A percentile compares a stretch with the other conserved stretches of the same genome.
These are phyloP conservation scores for Xylaria multiplex DNA, from an alignment of 2,329 filamentous ascomycete genomes.

Conservation along the genomic window DNA sequence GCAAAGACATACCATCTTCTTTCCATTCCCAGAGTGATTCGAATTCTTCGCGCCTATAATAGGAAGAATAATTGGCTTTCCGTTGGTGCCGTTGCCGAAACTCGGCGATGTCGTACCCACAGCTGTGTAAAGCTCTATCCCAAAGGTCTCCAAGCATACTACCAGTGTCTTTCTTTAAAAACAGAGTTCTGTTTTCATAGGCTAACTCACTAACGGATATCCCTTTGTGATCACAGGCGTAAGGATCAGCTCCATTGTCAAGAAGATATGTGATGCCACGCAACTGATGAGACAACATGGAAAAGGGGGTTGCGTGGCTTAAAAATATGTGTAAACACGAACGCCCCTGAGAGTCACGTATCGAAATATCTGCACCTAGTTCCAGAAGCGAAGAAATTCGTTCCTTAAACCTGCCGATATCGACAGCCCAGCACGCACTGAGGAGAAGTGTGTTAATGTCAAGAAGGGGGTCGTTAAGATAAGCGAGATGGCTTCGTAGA, in stretches of 20 bases:
- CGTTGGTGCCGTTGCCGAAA: background rate
- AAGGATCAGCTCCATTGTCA: background rate
- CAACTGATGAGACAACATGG: background rate
- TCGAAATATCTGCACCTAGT: background rate
- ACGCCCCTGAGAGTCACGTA: background rate
- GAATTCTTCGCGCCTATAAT: background rate
- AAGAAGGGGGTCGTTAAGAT: background rate
- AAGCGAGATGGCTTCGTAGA: background rate
- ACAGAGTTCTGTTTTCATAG: background rate
- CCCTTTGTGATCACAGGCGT: background rate
- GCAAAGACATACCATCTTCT: background rate
- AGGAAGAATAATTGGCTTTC: background rate
- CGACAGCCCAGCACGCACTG: background rate
- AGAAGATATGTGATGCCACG: background rate
- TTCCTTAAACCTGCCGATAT: background rate
- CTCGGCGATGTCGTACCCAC: background rate
- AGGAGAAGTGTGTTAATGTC: background rate
- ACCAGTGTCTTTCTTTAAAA: fast-evolving
- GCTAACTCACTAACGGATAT: background rate
- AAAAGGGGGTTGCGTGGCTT: background rate
- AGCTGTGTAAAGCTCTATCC: background rate
- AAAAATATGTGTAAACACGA: conserved; percentile 6
- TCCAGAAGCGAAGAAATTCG: background rate
- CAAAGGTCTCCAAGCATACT: conserved; percentile 4
- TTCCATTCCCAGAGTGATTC: background rate